Conservation (phyloP, 257 asterid genomes). For the Coffea eugenioides region DNA sequence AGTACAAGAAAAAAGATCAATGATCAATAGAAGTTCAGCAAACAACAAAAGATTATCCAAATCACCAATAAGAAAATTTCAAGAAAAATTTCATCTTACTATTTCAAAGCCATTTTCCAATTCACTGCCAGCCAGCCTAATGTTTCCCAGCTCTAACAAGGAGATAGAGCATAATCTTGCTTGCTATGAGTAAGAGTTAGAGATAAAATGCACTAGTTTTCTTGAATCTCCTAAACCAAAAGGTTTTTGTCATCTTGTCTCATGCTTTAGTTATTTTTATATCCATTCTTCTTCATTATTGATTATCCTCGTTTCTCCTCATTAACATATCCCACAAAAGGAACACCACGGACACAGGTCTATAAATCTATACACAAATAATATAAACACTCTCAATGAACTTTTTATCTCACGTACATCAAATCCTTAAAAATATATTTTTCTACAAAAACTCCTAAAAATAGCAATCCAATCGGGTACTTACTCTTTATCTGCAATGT, state of each 20-base stretch:
- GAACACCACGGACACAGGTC: neutral
- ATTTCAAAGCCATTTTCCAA: no score
- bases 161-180: no score
- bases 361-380: neutral
- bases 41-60: no score
- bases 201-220: neutral
- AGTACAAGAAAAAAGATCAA: neutral
- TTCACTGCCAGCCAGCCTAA: no score
- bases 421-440: no score
- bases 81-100: no score
- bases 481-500: slow-evolving; percentile 93
- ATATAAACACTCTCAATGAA: neutral
- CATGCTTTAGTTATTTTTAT: neutral
- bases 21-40: neutral
- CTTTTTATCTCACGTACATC: no score
- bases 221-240: neutral
- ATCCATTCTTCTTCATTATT: neutral
- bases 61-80: no score
- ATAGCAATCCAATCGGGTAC: no score
- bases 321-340: neutral
- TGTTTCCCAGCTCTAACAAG: no score
- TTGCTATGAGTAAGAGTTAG: no score
- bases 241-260: neutral
- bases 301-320: neutral
- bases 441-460: no score